A percentile compares a stretch with the other conserved stretches of the same genome.
Conservation (phyloP, 768 basidiomycete genomes). For the Suillus tomentosus region DNA sequence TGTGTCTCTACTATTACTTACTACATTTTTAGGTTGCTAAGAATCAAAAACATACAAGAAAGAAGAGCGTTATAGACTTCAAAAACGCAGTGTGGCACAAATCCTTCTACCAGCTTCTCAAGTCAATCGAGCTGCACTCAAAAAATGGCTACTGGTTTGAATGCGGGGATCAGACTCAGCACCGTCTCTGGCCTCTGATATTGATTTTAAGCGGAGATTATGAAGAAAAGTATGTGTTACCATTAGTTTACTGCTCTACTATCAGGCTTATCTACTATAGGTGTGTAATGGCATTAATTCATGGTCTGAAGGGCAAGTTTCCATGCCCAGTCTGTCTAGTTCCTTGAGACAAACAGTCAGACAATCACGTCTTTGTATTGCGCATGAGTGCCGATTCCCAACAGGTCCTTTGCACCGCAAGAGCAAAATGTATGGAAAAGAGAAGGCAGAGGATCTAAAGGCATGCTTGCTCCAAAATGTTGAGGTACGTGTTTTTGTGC, state of each 20-base stretch:
- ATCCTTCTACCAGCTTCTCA: too few species aligned
- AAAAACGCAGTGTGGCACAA: too few species aligned
- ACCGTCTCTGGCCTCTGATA: too few species aligned
- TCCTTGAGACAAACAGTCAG: slow-evolving; percentile 24
- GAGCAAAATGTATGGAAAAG: slow-evolving; percentile 11
- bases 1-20: background rate
- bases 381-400: slow-evolving; percentile 24
- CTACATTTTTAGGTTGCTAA: too few species aligned
- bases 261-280: slow-evolving; percentile 18
- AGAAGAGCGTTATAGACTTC: too few species aligned
- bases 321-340: slow-evolving; percentile 43
- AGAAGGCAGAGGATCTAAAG: slow-evolving; percentile 20
- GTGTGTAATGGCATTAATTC: slow-evolving; percentile 36
- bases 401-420: slow-evolving; percentile 8
- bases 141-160: too few species aligned
- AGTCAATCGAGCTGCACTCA: too few species aligned
- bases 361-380: slow-evolving; percentile 20
- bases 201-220: too few species aligned
- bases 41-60: too few species aligned
- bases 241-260: background rate
- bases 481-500: slow-evolving; percentile 13
- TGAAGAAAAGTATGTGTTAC: slow-evolving; percentile 11
- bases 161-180: too few species aligned
- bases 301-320: slow-evolving; percentile 25
- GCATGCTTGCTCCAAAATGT: slow-evolving; percentile 16